Percentiles rank a stretch among this genome's conserved stretches.
Evolutionary conservation across 169 alveolate genomes (phyloP).

Genomic region (Cytauxzoon felis): DNA sequence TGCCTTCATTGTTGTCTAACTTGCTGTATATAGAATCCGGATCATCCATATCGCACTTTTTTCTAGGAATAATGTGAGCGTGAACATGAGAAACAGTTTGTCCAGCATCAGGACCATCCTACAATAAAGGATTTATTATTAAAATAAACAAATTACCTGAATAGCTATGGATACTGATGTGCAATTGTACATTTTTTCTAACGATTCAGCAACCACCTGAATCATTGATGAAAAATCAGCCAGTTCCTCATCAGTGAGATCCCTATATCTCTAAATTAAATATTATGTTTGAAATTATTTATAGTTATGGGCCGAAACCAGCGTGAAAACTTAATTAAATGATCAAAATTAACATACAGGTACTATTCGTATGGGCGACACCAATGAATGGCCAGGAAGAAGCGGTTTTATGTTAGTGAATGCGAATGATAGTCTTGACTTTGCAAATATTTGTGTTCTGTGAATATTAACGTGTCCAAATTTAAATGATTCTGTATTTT

Average conservation of each 20-base stretch:
- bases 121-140: conserved; percentile 18
- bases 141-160: conserved; percentile 27
- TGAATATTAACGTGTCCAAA: conserved; percentile 64
- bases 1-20: conserved; percentile 62
- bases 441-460: conserved; percentile 64
- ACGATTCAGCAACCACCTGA: conserved; percentile 52
- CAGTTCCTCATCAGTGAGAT: conserved; percentile 49
- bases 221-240: conserved; percentile 38
- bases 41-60: conserved; percentile 52
- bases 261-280: conserved; percentile 39
- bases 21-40: conserved; percentile 76
- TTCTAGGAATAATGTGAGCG: conserved; percentile 83
- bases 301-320: not conserved
- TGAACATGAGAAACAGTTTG: conserved; percentile 88
- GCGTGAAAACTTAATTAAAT: not conserved
- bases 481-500: conserved; percentile 22
- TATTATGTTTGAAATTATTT: not conserved
- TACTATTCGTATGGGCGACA: conserved; percentile 66
- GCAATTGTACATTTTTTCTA: conserved; percentile 37
- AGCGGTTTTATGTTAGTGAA: conserved; percentile 71
- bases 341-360: conserved; percentile 9
- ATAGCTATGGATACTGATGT: conserved; percentile 42
- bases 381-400: conserved; percentile 72
- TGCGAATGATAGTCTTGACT: conserved; percentile 57
- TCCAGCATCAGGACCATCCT: conserved; percentile 88